These are phyloP conservation scores for Globomyces pollinis-pini DNA, from an alignment of 192 early-diverging fungal genomes.

Conservation along the genomic window DNA sequence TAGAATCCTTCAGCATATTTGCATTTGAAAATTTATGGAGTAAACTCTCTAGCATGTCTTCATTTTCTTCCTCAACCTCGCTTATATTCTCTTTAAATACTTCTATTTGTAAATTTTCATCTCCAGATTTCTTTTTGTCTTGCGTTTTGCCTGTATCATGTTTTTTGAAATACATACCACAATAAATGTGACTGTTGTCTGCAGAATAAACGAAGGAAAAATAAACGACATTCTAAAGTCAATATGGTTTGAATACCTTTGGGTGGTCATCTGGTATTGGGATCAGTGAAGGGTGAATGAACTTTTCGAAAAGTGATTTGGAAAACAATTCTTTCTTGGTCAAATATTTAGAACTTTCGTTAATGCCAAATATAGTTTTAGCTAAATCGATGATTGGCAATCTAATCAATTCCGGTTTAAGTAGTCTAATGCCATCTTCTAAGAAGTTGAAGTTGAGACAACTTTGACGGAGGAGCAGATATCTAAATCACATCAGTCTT, in stretches of 20 bases:
- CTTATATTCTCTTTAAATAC: background rate
- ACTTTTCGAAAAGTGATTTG: background rate
- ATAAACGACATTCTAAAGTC: background rate
- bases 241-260: slow-evolving; percentile 1
- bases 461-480: background rate
- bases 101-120: background rate
- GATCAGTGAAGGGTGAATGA: background rate
- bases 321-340: background rate
- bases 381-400: background rate
- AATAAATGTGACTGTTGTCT: background rate
- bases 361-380: background rate
- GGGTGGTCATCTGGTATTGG: background rate
- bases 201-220: background rate
- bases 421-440: too few relatives aligned
- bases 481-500: too few relatives aligned
- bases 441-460: too few relatives aligned
- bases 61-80: too few relatives aligned
- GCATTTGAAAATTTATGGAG: too few relatives aligned
- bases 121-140: background rate
- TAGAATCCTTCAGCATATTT: too few relatives aligned
- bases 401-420: too few relatives aligned
- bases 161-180: background rate
- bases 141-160: background rate
- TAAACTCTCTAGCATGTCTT: too few relatives aligned
- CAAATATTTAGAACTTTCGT: background rate